Evolutionary conservation across 2,329 filamentous ascomycete species (phyloP), one percentile per base, ranked within the genome.

Genomic region (Thielaviopsis populi): DNA sequence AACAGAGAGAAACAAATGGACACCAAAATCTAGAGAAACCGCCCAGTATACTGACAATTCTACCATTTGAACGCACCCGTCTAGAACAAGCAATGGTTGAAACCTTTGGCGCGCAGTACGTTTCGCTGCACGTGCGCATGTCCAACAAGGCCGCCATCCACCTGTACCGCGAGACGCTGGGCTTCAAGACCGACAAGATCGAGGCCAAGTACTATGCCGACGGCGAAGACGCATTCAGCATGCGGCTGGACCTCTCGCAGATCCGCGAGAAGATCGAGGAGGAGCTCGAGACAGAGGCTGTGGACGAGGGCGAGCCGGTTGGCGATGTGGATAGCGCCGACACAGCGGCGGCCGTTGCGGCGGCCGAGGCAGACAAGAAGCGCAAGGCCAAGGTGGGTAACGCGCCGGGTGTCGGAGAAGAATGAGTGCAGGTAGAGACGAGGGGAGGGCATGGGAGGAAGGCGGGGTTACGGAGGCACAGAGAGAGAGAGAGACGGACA

Each of bases 181-280:
- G 89, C 63, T 97, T 96, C 80, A 83, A 85, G 72, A 88, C 89
- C 69, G 89, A 94, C 68, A 94, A 91, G 78, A 84, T 87, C 11
- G 90, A 95, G 76, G 73, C 82, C 59, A 94, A 91, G 76, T 96
- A 96, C 81, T 99, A 99, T 73, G 94, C 94, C 65, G 94, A 99
- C 74, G 92, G 92, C 66, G 94, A 99, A 77, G 90, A 99, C 77
- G 94, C 94, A 43, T 96, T 85, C 73, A 88, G 85, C 72, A 99
- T 99, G 94, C 86, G 85, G 67, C 88, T 96, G 73, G 87, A 97
- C 71, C 80, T 99, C 53, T 77, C 81, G 66, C 78, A 80, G 68
- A 79, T 88, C 72, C 74, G 77, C 67, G 76, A 77, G 65, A 75
- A 77, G 71, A 70, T 77, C 62, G 73, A 79, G 56, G 76, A 74